Percentiles rank a stretch among this genome's conserved stretches.
Evolutionary conservation across 306 rosid genomes (phyloP).

Genomic region (Corylus americana): DNA sequence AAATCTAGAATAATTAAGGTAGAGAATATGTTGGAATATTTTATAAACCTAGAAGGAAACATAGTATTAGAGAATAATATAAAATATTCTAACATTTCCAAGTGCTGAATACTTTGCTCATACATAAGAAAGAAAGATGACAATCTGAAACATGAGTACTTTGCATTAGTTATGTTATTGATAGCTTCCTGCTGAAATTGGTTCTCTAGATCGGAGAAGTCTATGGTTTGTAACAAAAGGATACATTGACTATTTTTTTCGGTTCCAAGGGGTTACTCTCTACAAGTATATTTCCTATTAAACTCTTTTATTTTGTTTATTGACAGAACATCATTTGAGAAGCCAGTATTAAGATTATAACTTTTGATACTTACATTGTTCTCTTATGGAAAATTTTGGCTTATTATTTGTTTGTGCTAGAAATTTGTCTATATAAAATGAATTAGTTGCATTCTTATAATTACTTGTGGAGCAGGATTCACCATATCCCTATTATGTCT

Average conservation of each 20-base stretch:
- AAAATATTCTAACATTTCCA: neutral
- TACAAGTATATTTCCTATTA: no score
- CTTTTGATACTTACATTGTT: neutral
- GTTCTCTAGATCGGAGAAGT: neutral
- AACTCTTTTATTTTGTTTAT: no score
- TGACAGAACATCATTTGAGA: neutral
- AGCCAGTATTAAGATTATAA: neutral
- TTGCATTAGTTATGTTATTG: neutral
- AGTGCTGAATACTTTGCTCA: neutral
- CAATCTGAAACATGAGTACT: neutral
- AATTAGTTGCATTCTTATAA: neutral
- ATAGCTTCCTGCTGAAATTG: neutral
- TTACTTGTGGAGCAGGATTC: neutral
- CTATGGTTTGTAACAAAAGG: neutral
- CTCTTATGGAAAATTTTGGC: neutral
- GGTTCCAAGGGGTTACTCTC: neutral
- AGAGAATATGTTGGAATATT: no score
- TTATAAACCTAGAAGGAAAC: no score
- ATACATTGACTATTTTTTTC: neutral
- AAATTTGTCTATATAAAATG: no score
- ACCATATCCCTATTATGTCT: neutral
- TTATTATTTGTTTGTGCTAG: neutral
- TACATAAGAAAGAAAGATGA: neutral
- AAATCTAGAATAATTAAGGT: no score
- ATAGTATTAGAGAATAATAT: no score